These are phyloP conservation scores for Seiridium unicorne DNA, from an alignment of 2,329 filamentous ascomycete species.

Conservation along the genomic window DNA sequence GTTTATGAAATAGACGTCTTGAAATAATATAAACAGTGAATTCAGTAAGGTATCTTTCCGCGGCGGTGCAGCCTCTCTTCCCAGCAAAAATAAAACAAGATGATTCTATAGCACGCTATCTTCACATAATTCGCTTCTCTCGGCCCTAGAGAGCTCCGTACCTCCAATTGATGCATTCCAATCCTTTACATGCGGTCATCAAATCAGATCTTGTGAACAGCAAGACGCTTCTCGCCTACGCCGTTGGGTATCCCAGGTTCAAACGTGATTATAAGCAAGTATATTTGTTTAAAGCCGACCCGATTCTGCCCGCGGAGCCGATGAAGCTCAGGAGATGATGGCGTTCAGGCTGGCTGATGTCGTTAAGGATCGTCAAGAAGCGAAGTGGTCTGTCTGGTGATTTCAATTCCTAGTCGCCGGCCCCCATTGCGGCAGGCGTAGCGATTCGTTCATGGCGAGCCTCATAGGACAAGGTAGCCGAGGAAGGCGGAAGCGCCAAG, in stretches of 20 bases:
- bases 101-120: neutral
- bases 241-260: conserved; percentile 9
- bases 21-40: neutral
- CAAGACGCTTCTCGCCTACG: conserved; percentile 1
- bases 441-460: conserved; percentile 9
- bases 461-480: conserved; percentile 23
- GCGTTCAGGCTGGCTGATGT: conserved; percentile 11
- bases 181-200: conserved; percentile 8
- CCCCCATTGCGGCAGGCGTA: too few species aligned
- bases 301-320: neutral
- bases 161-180: conserved; percentile 4
- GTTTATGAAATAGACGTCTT: neutral
- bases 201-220: conserved; percentile 1
- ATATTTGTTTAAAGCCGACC: conserved; percentile 15
- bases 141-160: neutral
- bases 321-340: conserved; percentile 3
- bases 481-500: conserved; percentile 23
- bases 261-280: conserved; percentile 27
- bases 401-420: too few species aligned
- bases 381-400: conserved; percentile 10
- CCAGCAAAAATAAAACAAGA: too few species aligned
- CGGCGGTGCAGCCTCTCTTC: too few species aligned
- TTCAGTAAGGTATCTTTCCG: neutral
- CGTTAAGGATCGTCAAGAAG: conserved; percentile 21
- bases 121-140: neutral